phyloP scores from a whole-genome alignment of 768 basidiomycete species.

The Krasilnikovozyma curviuscula region DNA sequence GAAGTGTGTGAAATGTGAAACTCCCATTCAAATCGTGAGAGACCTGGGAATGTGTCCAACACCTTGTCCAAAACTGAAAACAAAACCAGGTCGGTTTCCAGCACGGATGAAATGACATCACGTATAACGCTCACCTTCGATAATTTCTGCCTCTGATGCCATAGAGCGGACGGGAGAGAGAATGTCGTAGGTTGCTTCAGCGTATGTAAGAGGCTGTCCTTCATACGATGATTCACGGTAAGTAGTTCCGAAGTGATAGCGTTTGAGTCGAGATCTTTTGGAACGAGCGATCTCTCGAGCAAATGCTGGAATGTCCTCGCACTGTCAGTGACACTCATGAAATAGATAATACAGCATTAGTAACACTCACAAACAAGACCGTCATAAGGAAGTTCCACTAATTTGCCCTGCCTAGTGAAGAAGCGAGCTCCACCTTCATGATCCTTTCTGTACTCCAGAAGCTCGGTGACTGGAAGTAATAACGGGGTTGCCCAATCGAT shows the following conservation, averaged over 20 bases:
- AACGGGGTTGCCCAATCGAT: slow-evolving; percentile 69
- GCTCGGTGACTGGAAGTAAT: slow-evolving; percentile 42
- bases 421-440: slow-evolving; percentile 48
- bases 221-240: slow-evolving; percentile 29
- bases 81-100: neutral
- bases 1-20: slow-evolving; percentile 8
- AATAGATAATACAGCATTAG: neutral
- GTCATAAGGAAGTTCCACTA: slow-evolving; percentile 53
- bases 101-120: too few relatives aligned
- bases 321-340: neutral
- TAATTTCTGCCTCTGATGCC: slow-evolving; percentile 54
- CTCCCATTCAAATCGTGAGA: slow-evolving; percentile 7
- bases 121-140: too few relatives aligned
- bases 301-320: neutral
- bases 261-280: slow-evolving; percentile 45
- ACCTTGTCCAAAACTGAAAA: neutral
- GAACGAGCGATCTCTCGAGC: slow-evolving; percentile 8
- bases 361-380: slow-evolving; percentile 15
- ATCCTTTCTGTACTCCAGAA: slow-evolving; percentile 37
- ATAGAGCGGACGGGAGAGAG: slow-evolving; percentile 44
- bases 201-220: slow-evolving; percentile 13
- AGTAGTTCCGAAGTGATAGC: slow-evolving; percentile 57
- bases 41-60: slow-evolving; percentile 1
- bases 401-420: slow-evolving; percentile 61
- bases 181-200: slow-evolving; percentile 45